A percentile compares a stretch with the other conserved stretches of the same genome.
These are phyloP conservation scores for Phialocephala sp. DNA, from an alignment of 2,329 filamentous ascomycete species.

Conservation along the genomic window DNA sequence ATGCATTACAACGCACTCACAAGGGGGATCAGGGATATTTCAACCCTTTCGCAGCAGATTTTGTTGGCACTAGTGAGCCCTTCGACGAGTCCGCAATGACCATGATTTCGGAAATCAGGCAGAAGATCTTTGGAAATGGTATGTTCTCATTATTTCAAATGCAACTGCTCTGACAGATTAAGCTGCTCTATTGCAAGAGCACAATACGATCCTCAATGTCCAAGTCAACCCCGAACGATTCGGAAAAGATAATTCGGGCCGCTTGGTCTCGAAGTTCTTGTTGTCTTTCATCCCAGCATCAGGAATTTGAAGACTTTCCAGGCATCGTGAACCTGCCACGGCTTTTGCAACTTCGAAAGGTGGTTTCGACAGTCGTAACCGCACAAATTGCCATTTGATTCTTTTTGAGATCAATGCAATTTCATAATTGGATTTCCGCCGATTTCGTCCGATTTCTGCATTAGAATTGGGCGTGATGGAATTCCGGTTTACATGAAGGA, in stretches of 20 bases:
- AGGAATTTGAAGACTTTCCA: neutral
- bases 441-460: neutral
- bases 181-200: conserved; percentile 14
- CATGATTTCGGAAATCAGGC: conserved; percentile 20
- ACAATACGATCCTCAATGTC: conserved; percentile 12
- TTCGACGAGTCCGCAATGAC: conserved; percentile 15
- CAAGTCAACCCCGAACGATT: conserved; percentile 11
- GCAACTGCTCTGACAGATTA: neutral
- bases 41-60: conserved; percentile 25
- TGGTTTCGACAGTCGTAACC: too few species aligned
- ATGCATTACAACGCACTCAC: conserved; percentile 29
- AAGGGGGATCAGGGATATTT: conserved; percentile 25
- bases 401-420: too few species aligned
- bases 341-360: too few species aligned
- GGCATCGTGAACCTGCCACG: too few species aligned
- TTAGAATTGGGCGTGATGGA: neutral
- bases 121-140: conserved; percentile 18
- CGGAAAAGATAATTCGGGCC: conserved; percentile 23
- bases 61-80: neutral
- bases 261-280: conserved; percentile 39
- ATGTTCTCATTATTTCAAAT: neutral
- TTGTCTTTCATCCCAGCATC: conserved; percentile 54
- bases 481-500: neutral
- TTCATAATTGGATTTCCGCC: neutral
- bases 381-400: too few species aligned